These are phyloP conservation scores for Heterobasidion parviporum DNA, from an alignment of 1,284 basidiomycete species.

Conservation along the genomic window DNA sequence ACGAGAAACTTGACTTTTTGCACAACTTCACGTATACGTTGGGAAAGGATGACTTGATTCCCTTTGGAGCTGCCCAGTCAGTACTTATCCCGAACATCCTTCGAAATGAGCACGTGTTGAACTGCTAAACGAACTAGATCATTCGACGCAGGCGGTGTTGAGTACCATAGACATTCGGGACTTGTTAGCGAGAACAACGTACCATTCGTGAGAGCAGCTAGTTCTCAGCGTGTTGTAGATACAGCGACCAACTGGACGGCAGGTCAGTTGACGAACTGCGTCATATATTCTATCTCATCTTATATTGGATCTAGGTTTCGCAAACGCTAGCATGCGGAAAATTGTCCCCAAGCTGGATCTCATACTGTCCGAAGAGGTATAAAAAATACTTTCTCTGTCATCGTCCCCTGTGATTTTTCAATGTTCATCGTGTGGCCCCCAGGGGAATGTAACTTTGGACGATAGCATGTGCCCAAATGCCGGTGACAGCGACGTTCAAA, in stretches of 20 bases:
- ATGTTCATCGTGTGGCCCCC: neutral
- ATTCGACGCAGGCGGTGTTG: constrained; percentile 35
- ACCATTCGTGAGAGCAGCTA: constrained; percentile 64
- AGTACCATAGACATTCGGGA: constrained; percentile 43
- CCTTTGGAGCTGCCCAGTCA: constrained; percentile 66
- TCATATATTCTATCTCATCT: neutral
- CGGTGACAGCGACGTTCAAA: constrained; percentile 35
- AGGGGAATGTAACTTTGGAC: constrained; percentile 70
- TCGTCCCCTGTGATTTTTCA: neutral
- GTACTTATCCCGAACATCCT: constrained; percentile 14
- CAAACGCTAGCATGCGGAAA: constrained; percentile 17
- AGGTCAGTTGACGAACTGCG: constrained; percentile 28
- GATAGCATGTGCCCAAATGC: constrained; percentile 60
- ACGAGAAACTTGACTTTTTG: constrained; percentile 54
- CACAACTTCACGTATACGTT: constrained; percentile 52
- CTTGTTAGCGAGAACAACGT: constrained; percentile 36
- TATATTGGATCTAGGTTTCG: constrained; percentile 35
- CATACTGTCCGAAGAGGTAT: constrained; percentile 45
- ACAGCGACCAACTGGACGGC: constrained; percentile 66
- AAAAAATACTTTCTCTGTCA: constrained; percentile 12
- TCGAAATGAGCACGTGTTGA: too few relatives aligned
- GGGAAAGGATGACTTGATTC: constrained; percentile 52
- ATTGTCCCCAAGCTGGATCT: constrained; percentile 36
- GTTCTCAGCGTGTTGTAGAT: constrained; percentile 53
- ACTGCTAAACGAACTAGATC: constrained; percentile 28